Base-by-base conservation (phyloP, 257 asterid genomes). In the Przewalskia tangutica region DNA sequence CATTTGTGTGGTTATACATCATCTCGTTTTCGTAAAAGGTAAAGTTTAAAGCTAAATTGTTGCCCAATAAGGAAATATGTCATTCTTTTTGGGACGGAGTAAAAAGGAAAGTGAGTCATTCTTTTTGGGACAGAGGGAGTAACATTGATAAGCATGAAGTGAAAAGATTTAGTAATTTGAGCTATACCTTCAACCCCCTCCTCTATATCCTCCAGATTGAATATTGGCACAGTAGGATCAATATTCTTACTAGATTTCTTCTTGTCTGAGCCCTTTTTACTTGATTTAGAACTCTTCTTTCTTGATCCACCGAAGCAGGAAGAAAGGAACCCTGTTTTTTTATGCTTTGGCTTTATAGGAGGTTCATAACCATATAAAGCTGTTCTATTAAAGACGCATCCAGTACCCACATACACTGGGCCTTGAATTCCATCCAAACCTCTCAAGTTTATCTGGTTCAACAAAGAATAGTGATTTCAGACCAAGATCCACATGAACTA, bases 391-490 rank as follows among this genome's bases (percentile, higher is more conserved):
- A 94, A 94, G 88, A 93, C 98, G 88, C 98, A 94, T 77, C 98
- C 98, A 82, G 98, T 94, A 77, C 98, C 98, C 90, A 94, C 97
- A 40, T 94, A 94, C 27, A 94, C 97, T 68, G 98, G 98, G 80
- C 98, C 98, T 90, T 94, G 98, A 88, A 94, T 90, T 81, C 98
- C 98, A 85, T 94, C 97, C 86, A 94, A 87, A 85, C 98, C 98
- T 88, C 97, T 92, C 96, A 94, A 90, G 89, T 94, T 94, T 71
- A 94, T 94, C 98, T 94, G 93, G 77, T 54, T 67, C 70, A 58
- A 76, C 44, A 68, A 80, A 77, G 44, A 83, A 78, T 20, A 81
- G 79, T 44, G 44, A 70, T 77, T 79, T 79, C 80, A 66, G 17
- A 77, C 53, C 50, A 42, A 38, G 23, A 67, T 60, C n/a, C 40